These are phyloP conservation scores for Lachnellula arida DNA, from an alignment of 2,329 filamentous ascomycete species.

Conservation along the genomic window DNA sequence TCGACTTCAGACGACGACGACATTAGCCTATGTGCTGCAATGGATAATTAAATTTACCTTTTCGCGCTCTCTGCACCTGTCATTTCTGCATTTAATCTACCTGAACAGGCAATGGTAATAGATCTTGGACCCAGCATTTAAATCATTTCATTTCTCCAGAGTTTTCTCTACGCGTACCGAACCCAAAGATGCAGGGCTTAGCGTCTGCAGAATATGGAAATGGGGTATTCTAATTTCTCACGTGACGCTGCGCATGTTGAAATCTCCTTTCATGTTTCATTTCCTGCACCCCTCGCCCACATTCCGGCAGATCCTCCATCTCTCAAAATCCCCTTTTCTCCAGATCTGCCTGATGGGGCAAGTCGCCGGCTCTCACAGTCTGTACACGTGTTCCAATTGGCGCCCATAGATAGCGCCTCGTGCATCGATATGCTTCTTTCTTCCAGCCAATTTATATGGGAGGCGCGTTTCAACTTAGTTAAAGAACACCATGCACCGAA, in stretches of 20 bases:
- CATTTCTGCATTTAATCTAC: neutral
- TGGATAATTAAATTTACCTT: neutral
- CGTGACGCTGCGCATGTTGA: neutral
- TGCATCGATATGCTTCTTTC: constrained; percentile 7
- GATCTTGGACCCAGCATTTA: neutral
- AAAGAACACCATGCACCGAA: neutral
- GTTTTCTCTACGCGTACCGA: neutral
- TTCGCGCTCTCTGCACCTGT: neutral
- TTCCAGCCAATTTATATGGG: neutral
- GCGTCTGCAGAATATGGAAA: neutral
- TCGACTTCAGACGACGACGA: neutral
- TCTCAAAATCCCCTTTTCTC: neutral
- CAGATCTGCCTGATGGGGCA: neutral
- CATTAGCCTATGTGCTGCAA: neutral
- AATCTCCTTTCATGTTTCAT: neutral
- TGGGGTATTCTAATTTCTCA: neutral
- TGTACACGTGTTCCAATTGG: constrained; percentile 1
- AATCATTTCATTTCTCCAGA: neutral
- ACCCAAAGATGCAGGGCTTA: neutral
- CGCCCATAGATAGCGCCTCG: neutral
- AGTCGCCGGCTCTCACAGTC: neutral
- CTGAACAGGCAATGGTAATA: neutral
- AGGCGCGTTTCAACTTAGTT: neutral
- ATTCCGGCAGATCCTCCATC: constrained; percentile 6
- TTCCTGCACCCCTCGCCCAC: neutral